Evolutionary conservation across 2,329 filamentous ascomycete genomes (phyloP).

Genomic region (Cytospora mali): DNA sequence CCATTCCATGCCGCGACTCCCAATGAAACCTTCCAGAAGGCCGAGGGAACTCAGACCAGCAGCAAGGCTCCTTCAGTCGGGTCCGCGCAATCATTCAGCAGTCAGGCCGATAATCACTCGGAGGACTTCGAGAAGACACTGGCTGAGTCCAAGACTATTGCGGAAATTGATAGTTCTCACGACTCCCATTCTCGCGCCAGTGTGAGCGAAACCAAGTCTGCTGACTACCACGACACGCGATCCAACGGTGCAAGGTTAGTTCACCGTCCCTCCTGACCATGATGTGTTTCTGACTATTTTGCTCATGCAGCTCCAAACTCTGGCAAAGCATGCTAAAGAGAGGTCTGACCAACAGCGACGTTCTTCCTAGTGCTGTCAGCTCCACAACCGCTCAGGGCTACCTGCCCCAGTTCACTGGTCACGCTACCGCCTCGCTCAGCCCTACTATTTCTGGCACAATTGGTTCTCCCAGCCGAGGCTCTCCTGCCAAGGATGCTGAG

Average conservation of each 20-base stretch:
- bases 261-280: not conserved
- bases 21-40: conserved; percentile 3
- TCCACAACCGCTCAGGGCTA: conserved; percentile 58
- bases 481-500: conserved; percentile 31
- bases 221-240: conserved; percentile 26
- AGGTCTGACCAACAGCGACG: conserved; percentile 47
- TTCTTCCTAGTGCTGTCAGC: conserved; percentile 48
- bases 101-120: conserved; percentile 30
- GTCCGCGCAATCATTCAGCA: conserved; percentile 32
- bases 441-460: conserved; percentile 33
- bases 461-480: conserved; percentile 27
- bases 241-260: conserved; percentile 25
- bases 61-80: conserved; percentile 23
- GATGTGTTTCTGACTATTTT: conserved; percentile 9
- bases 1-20: conserved; percentile 18
- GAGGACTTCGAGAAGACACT: conserved; percentile 28
- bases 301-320: conserved; percentile 44
- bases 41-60: not conserved
- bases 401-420: conserved; percentile 54
- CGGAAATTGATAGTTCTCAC: conserved; percentile 9
- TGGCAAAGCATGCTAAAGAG: conserved; percentile 56
- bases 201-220: conserved; percentile 25
- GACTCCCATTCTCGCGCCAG: conserved; percentile 20
- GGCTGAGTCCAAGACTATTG: conserved; percentile 16
- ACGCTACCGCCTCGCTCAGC: conserved; percentile 49